Base-by-base conservation (phyloP, 257 asterid species). In the Fraxinus cuspidata region DNA sequence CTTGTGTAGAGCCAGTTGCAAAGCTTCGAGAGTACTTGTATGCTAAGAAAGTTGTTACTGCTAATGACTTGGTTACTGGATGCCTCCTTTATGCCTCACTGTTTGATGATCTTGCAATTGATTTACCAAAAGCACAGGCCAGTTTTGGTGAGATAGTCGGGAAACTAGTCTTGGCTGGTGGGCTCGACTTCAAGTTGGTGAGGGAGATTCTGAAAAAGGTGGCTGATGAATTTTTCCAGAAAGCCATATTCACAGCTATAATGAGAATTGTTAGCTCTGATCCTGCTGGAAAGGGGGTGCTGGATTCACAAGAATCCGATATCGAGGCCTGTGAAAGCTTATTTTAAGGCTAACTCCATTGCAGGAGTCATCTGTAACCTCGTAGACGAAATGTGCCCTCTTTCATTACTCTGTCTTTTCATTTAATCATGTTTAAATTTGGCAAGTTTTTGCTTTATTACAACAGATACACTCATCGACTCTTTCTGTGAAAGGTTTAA, bases 81-180 rank as follows among this genome's bases (percentile, higher is more conserved):
- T 90, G 86, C 44, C 77, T 84, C 32, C 78, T 31, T 7, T 96
- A 86, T 34, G 96, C 95, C 0, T 86, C 83, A 0, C 11, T 83
- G 56, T 79, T 93, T 78, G 98, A 92, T 78, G 99, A 96, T 76
- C 88, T 96, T 0, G 97, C 94, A 74, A 92, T 96, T 31, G 98
- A 96, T 81, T 78, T 96, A 31, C 99, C 99, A 3, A 96, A 86
- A 79, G 97, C 99, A 1, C 99, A 96, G 0, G 79, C 85, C 21
- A 82, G 18, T 78, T 93, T 93, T 32, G 99, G 97, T 21, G 94
- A 89, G 86, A 89, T 96, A 34, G 74, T 96, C 18, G 97, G 94
- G 5, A 82, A 76, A 31, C 81, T 93, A 4, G 84, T 93, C 53
- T 70, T 96, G 87, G 85, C 85, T 7, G 89, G 91, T 73, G 84